Evolutionary conservation across 2,329 filamentous ascomycete species (phyloP).

Genomic region (Cladosporium sp.): DNA sequence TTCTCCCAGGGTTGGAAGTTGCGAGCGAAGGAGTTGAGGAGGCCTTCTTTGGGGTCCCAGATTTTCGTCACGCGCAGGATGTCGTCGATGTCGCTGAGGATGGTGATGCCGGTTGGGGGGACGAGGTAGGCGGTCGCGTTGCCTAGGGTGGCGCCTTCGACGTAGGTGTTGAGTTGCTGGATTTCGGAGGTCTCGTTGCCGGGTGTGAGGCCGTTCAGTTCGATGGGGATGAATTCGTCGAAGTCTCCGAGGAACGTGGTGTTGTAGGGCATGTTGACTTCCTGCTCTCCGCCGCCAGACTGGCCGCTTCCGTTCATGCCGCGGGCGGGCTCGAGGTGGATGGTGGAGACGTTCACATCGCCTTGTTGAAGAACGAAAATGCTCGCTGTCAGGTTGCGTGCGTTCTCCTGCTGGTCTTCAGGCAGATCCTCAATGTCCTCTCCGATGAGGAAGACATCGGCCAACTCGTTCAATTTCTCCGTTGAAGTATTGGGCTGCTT

Average conservation of each 20-base stretch:
- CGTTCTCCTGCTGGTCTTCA: slow-evolving; percentile 57
- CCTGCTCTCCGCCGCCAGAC: slow-evolving; percentile 56
- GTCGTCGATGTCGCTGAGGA: slow-evolving; percentile 75
- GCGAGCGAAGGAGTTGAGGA: slow-evolving; percentile 71
- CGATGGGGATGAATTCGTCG: slow-evolving; percentile 62
- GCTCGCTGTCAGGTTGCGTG: slow-evolving; percentile 65
- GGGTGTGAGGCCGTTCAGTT: slow-evolving; percentile 54
- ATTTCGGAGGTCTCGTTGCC: slow-evolving; percentile 62
- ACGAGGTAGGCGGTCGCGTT: slow-evolving; percentile 75
- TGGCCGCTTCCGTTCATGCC: slow-evolving; percentile 50
- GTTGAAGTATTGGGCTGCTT: slow-evolving; percentile 67
- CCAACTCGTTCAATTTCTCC: slow-evolving; percentile 61
- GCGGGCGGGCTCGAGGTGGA: slow-evolving; percentile 57
- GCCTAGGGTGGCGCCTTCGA: slow-evolving; percentile 58
- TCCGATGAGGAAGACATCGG: slow-evolving; percentile 65
- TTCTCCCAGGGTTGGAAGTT: slow-evolving; percentile 69
- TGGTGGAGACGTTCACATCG: slow-evolving; percentile 54
- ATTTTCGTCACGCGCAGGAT: slow-evolving; percentile 78
- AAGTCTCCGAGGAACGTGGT: slow-evolving; percentile 69
- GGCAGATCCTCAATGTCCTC: slow-evolving; percentile 57
- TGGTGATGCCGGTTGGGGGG: slow-evolving; percentile 62
- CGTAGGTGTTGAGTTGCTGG: slow-evolving; percentile 65
- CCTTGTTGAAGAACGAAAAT: slow-evolving; percentile 73
- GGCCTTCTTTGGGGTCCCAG: slow-evolving; percentile 67
- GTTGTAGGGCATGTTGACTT: slow-evolving; percentile 57